Evolutionary conservation across 1,139 yeast genomes (phyloP).

Genomic region (Candida tetrigidarum): DNA sequence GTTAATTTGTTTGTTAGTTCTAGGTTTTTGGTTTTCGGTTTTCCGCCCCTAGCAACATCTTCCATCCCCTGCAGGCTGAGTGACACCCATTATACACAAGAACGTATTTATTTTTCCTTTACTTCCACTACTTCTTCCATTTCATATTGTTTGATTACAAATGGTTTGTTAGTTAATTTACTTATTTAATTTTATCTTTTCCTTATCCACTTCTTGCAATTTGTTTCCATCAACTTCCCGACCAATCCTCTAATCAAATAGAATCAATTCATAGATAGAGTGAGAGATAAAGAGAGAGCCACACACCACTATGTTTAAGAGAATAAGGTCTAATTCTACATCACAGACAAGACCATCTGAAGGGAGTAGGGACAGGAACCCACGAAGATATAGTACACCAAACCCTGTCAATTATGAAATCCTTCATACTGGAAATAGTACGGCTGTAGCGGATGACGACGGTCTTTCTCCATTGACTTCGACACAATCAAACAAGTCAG

Average conservation of each 20-base stretch:
- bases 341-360: not conserved
- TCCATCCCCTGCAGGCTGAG: too few species aligned
- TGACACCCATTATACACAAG: too few species aligned
- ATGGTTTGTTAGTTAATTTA: not conserved
- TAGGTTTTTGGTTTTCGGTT: too few species aligned
- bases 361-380: not conserved
- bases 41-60: too few species aligned
- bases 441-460: too few species aligned
- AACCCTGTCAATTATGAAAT: slow-evolving; percentile 8
- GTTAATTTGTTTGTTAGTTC: too few species aligned
- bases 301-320: slow-evolving; percentile 10
- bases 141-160: too few species aligned
- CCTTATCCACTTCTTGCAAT: not conserved
- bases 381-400: slow-evolving; percentile 13
- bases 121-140: too few species aligned
- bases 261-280: not conserved
- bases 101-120: too few species aligned
- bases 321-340: slow-evolving; percentile 11
- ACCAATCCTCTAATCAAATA: not conserved
- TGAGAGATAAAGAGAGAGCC: not conserved
- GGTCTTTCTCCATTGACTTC: slow-evolving; percentile 9
- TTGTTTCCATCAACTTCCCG: not conserved
- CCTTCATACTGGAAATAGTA: slow-evolving; percentile 9
- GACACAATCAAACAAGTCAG: slow-evolving; percentile 12
- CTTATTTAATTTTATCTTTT: not conserved